phyloP scores from a whole-genome alignment of 225 moss, liverwort and hornwort species.

The Asterella californica region DNA sequence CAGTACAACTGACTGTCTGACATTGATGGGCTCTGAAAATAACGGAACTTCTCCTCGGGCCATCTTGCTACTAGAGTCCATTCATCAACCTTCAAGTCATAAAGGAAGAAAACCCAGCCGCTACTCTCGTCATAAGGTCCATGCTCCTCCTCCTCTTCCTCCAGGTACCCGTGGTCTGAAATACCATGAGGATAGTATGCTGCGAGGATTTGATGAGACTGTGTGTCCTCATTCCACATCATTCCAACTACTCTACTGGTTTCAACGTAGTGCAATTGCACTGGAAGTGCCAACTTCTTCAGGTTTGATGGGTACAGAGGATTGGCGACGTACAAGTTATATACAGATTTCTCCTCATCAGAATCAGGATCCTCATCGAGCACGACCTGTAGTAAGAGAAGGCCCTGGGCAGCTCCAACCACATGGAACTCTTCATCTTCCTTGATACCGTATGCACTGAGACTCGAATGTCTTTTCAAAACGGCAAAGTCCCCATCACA shows the following conservation, averaged over 20 bases:
- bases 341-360: conserved; percentile 12
- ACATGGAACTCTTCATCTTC: conserved; percentile 16
- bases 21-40: conserved; percentile 21
- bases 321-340: conserved; percentile 16
- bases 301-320: conserved; percentile 17
- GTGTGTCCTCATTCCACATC: conserved; percentile 16
- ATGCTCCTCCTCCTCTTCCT: conserved; percentile 19
- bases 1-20: conserved; percentile 6
- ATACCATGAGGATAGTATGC: conserved; percentile 10
- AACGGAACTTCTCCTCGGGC: conserved; percentile 23
- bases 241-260: conserved; percentile 15
- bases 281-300: conserved; percentile 10
- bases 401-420: conserved; percentile 21
- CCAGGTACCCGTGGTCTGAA: conserved; percentile 7
- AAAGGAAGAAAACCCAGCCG: conserved; percentile 17
- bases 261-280: conserved; percentile 4
- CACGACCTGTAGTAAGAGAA: conserved; percentile 16
- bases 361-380: conserved; percentile 11
- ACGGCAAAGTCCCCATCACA: conserved; percentile 20
- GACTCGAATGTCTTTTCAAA: neutral
- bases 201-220: conserved; percentile 15
- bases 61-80: conserved; percentile 21
- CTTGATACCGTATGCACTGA: conserved; percentile 8
- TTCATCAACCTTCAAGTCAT: conserved; percentile 11
- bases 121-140: conserved; percentile 20